phyloP scores from a whole-genome alignment of 2,329 filamentous ascomycete species.

The Pleomassaria siparia region DNA sequence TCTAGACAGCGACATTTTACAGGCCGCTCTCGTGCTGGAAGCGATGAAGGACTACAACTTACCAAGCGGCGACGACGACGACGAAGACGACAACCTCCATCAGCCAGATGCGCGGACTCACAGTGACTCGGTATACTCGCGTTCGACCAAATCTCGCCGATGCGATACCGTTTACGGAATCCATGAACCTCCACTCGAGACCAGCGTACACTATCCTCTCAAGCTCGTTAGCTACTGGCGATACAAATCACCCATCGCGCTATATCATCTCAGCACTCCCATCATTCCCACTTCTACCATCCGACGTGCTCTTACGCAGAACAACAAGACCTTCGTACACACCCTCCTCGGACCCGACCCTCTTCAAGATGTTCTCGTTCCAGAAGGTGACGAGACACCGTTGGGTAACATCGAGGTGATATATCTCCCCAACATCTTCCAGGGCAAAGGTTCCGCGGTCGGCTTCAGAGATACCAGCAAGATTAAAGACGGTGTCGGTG shows the following conservation, averaged over 20 bases:
- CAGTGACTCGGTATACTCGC: too few relatives aligned
- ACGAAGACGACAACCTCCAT: too few relatives aligned
- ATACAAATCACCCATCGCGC: background rate
- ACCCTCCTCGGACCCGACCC: conserved; percentile 16
- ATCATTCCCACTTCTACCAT: conserved; percentile 2
- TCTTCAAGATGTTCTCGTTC: background rate
- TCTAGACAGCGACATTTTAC: too few relatives aligned
- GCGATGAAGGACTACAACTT: too few relatives aligned
- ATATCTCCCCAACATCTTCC: conserved; percentile 20
- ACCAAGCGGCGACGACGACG: too few relatives aligned
- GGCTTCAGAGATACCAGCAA: conserved; percentile 17
- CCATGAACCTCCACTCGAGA: too few relatives aligned
- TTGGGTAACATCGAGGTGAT: conserved; percentile 18
- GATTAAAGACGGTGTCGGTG: too few relatives aligned
- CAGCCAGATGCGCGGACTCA: too few relatives aligned
- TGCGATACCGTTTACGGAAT: too few relatives aligned
- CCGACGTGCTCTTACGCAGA: conserved; percentile 3
- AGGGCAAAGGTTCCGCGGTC: conserved; percentile 20
- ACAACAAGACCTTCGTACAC: conserved; percentile 11
- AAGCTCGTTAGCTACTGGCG: background rate
- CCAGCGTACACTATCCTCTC: too few relatives aligned
- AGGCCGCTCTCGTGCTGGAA: too few relatives aligned
- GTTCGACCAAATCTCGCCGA: too few relatives aligned
- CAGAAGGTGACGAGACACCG: conserved; percentile 21
- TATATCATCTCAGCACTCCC: background rate